These are phyloP conservation scores for Dentipellis sp. DNA, from an alignment of 768 basidiomycete species.

Conservation along the genomic window DNA sequence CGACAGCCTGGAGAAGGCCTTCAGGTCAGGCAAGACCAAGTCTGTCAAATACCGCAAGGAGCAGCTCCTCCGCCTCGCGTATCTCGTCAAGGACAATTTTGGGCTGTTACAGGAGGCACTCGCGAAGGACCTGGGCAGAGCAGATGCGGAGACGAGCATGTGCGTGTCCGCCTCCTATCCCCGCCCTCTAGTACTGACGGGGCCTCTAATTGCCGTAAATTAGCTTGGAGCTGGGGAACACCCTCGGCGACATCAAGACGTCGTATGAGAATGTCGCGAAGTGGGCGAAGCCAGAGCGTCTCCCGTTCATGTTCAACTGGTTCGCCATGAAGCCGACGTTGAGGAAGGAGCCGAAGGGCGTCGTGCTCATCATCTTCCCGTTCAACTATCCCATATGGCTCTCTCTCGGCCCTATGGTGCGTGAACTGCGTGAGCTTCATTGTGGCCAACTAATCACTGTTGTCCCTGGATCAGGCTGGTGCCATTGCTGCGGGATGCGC, in stretches of 20 bases:
- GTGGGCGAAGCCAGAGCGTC: conserved; percentile 62
- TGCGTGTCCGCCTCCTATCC: conserved; percentile 15
- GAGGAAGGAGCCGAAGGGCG: conserved; percentile 71
- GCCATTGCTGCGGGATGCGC: conserved; percentile 31
- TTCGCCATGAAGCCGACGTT: conserved; percentile 53
- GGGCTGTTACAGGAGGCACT: conserved; percentile 51
- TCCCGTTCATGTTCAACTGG: conserved; percentile 47
- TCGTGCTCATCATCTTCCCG: conserved; percentile 58
- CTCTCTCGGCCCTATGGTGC: conserved; percentile 46
- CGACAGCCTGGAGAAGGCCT: conserved; percentile 43
- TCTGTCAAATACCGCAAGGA: conserved; percentile 62
- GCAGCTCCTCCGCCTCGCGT: conserved; percentile 68
- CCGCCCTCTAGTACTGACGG: neutral
- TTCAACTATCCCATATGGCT: conserved; percentile 73
- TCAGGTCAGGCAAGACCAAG: conserved; percentile 55
- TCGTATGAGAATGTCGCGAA: conserved; percentile 59
- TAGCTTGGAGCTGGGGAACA: conserved; percentile 54
- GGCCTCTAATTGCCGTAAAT: neutral
- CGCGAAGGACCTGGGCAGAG: conserved; percentile 54
- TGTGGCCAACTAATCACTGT: neutral
- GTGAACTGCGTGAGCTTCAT: conserved; percentile 10
- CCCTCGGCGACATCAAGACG: conserved; percentile 40
- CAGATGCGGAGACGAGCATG: conserved; percentile 48
- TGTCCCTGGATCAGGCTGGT: conserved; percentile 15
- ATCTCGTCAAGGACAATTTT: conserved; percentile 66